These are phyloP conservation scores for Kandelia obovata DNA, from an alignment of 345 rosid species.

Conservation along the genomic window DNA sequence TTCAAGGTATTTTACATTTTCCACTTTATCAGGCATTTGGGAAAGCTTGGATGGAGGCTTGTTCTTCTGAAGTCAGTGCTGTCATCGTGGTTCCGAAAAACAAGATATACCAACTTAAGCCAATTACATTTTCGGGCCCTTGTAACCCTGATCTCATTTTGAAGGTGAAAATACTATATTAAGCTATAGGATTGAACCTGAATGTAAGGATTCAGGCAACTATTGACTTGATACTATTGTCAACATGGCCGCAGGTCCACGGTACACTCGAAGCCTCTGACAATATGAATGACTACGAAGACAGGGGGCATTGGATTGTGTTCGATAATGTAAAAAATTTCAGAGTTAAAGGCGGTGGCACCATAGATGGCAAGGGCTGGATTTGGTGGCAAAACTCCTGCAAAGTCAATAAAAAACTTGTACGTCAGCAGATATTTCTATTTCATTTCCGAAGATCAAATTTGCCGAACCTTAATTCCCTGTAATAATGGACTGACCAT, in stretches of 20 bases:
- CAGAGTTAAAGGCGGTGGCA: constrained; percentile 78
- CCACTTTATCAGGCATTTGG: constrained; percentile 35
- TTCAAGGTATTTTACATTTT: constrained; percentile 1
- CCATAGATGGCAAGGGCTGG: constrained; percentile 72
- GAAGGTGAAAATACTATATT: constrained; percentile 38
- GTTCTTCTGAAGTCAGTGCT: constrained; percentile 39
- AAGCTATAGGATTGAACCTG: no score
- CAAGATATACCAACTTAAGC: constrained; percentile 53
- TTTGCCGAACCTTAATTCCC: background rate
- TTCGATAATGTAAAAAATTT: constrained; percentile 51
- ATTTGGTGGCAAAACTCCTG: constrained; percentile 89
- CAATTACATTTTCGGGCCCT: constrained; percentile 73
- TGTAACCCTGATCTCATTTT: constrained; percentile 53
- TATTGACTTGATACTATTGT: no score
- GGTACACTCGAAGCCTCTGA: constrained; percentile 68
- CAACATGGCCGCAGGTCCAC: constrained; percentile 36
- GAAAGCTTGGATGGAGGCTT: constrained; percentile 44
- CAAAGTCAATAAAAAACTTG: constrained; percentile 66
- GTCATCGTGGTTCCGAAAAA: constrained; percentile 48
- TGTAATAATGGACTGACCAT: constrained; percentile 1
- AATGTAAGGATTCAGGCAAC: no score
- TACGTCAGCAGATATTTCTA: constrained; percentile 19
- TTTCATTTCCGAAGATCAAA: background rate
- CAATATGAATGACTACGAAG: constrained; percentile 47
- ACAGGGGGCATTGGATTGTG: constrained; percentile 52